Conservation (phyloP, 2,329 filamentous ascomycete genomes). For the Seiridium cupressi region DNA sequence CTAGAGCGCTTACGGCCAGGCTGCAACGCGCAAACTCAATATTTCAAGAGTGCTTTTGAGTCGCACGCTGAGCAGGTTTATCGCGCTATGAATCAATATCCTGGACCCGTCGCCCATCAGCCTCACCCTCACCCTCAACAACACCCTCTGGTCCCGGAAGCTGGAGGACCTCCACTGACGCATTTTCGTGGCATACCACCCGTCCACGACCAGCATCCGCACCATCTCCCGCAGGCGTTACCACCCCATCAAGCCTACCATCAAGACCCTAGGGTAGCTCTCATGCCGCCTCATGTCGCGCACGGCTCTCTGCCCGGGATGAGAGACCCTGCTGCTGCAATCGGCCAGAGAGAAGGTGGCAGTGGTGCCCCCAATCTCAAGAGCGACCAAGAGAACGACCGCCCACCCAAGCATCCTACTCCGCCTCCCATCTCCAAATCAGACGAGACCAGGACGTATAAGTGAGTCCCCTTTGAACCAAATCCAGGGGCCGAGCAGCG, state of each 20-base stretch:
- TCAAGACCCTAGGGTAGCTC: not conserved
- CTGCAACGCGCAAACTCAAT: not conserved
- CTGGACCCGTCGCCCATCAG: not conserved
- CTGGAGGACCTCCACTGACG: not conserved
- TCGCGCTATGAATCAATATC: slow-evolving; percentile 3
- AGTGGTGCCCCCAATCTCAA: not conserved
- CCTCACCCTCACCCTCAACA: slow-evolving; percentile 1
- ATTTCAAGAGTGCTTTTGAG: not conserved
- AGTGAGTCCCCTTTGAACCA: not conserved
- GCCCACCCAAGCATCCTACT: slow-evolving; percentile 1
- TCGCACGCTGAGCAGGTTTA: not conserved
- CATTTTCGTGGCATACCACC: not conserved
- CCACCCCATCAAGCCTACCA: not conserved
- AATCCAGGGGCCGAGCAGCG: not conserved
- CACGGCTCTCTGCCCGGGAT: not conserved
- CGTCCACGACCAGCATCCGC: not conserved
- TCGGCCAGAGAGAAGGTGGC: not conserved
- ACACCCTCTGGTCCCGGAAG: not conserved
- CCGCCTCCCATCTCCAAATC: not conserved
- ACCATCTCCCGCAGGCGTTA: not conserved
- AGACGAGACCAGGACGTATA: slow-evolving; percentile 3
- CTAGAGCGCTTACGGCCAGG: not conserved
- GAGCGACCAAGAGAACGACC: not conserved
- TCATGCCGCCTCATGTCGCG: not conserved
- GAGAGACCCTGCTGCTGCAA: slow-evolving; percentile 1